Base-by-base conservation (phyloP, 805 yeast genomes). In the Wickerhamomyces queroliae region DNA sequence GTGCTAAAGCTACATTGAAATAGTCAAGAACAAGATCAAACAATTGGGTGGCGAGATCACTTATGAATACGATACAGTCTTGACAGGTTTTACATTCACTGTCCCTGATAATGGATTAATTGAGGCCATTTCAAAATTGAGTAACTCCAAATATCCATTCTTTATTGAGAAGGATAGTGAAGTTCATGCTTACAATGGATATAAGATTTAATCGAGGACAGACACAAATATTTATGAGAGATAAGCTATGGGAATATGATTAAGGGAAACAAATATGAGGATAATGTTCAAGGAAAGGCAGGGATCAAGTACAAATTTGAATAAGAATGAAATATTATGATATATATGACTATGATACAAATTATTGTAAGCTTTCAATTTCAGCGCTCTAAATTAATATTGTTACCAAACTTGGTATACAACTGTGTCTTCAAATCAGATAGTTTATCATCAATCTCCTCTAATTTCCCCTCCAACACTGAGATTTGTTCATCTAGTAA, bases 321-420 rank as follows among this genome's bases (percentile, higher is more conserved):
- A n/a, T n/a, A n/a, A 8, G 25, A 23, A 23, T 23, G 25, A 11
- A 8, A n/a, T 15, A 25, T 25, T 13, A 11, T 27, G 7, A 15
- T 27, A 9, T 27, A 27, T 27, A 28, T 28, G n/a, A 11, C 10
- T n/a, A 27, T 16, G 20, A 17, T n/a, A n/a, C n/a, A 16, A 17
- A n/a, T n/a, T 24, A 23, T 23, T 23, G 11, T 23, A 23, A 11
- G 25, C 11, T 7, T 23, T 23, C 25, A 22, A 12, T 10, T n/a
- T 55, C 54, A 72, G 47, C 80, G 69, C 58, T 91, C 99, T 35
- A 91, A 66, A 58, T 90, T 90, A 56, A 91, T 93, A 42, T 87
- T 80, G 50, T 76, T 76, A 20, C 98, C 99, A 56, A 91, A 93
- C 59, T 85, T 88, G 15, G 86, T 87, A 55, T 91, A 93, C 40